Percentiles rank a stretch among this genome's conserved stretches.
Evolutionary conservation across 2,329 filamentous ascomycete genomes (phyloP).

Genomic region (Diaporthe citriasiana): DNA sequence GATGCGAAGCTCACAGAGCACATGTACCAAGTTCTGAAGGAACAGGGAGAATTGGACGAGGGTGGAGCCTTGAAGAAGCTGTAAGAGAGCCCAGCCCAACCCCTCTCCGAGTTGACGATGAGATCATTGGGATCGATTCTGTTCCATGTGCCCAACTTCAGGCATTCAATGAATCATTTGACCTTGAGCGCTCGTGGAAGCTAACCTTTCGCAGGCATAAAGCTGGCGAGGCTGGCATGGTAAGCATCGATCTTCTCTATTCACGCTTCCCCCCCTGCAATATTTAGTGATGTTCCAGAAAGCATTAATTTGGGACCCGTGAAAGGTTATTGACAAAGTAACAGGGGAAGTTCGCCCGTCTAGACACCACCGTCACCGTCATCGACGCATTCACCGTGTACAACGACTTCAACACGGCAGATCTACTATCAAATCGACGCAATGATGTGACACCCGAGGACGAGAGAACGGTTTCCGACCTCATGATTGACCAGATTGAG

Average conservation of each 20-base stretch:
- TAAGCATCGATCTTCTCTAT: no score
- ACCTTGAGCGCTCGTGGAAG: not conserved
- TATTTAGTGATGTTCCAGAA: no score
- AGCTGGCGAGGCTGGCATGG: constrained; percentile 56
- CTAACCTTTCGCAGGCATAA: not conserved
- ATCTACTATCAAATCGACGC: constrained; percentile 75
- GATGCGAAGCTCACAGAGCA: constrained; percentile 68
- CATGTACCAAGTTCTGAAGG: constrained; percentile 47
- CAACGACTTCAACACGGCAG: constrained; percentile 78
- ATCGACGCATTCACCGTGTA: constrained; percentile 82
- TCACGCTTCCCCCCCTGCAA: no score
- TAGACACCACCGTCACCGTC: constrained; percentile 81
- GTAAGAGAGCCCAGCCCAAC: constrained; percentile 48
- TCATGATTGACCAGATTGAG: constrained; percentile 84
- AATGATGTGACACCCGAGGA: constrained; percentile 76
- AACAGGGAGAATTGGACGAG: constrained; percentile 16
- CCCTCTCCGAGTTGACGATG: no score
- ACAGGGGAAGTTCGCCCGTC: constrained; percentile 74
- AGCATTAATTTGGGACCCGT: no score
- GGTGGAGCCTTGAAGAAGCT: constrained; percentile 52
- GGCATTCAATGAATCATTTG: no score
- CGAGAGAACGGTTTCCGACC: constrained; percentile 79
- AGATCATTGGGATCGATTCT: not conserved
- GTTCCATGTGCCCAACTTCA: not conserved
- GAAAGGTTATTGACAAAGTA: no score